Conservation (phyloP, 2,329 filamentous ascomycete genomes). For the Pseudogymnoascus sp. region DNA sequence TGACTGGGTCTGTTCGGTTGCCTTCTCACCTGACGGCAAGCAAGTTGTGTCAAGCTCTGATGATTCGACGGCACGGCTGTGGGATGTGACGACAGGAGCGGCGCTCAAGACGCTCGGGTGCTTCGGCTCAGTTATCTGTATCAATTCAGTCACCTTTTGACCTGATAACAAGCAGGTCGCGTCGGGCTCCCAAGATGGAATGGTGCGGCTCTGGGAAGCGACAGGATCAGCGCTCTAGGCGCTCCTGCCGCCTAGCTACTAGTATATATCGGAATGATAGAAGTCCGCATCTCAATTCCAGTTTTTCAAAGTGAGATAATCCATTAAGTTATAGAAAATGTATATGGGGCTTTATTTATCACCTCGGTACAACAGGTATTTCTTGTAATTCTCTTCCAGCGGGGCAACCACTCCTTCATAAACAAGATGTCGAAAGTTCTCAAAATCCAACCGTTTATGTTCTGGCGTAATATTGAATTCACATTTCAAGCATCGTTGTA, state of each 20-base stretch:
- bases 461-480: slow-evolving; percentile 11
- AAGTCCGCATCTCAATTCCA: no score
- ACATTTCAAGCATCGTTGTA: slow-evolving; percentile 12
- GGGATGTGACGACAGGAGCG: not conserved
- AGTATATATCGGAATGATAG: no score
- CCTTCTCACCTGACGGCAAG: slow-evolving; percentile 13
- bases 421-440: slow-evolving; percentile 10
- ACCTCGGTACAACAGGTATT: slow-evolving; percentile 2
- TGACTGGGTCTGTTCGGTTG: not conserved
- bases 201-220: no score
- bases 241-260: no score
- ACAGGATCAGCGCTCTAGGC: no score
- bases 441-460: not conserved
- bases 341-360: not conserved
- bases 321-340: not conserved
- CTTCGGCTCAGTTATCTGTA: not conserved
- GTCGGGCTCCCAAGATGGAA: slow-evolving; percentile 5
- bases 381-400: slow-evolving; percentile 1
- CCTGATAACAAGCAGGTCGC: not conserved
- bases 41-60: not conserved
- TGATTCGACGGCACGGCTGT: slow-evolving; percentile 7
- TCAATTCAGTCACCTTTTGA: slow-evolving; percentile 10
- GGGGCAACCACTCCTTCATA: slow-evolving; percentile 11
- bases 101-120: slow-evolving; percentile 6
- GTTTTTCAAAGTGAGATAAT: no score